These are phyloP conservation scores for Arthrobotrys pseudoclavata DNA, from an alignment of 2,329 filamentous ascomycete species.

Conservation along the genomic window DNA sequence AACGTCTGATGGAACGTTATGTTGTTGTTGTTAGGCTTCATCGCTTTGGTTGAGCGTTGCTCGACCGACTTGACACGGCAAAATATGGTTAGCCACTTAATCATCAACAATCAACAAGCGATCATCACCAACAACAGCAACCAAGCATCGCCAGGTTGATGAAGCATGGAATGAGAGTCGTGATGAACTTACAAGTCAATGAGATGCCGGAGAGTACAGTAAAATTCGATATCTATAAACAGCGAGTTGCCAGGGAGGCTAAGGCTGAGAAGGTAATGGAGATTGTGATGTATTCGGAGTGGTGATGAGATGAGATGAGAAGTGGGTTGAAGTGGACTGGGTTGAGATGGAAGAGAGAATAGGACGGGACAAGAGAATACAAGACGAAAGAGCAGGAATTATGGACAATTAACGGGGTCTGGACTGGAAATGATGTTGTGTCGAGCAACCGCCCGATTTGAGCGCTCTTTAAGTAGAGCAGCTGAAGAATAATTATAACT, in stretches of 20 bases:
- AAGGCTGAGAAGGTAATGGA: slow-evolving; percentile 15
- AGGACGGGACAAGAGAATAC: not conserved
- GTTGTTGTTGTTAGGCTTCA: slow-evolving; percentile 49
- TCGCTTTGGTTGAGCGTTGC: slow-evolving; percentile 50
- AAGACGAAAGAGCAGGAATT: slow-evolving; percentile 26
- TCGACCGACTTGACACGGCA: slow-evolving; percentile 38
- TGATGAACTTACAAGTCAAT: slow-evolving; percentile 31
- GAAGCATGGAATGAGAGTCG: slow-evolving; percentile 4
- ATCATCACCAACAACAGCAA: not conserved
- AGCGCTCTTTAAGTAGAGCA: slow-evolving; percentile 16
- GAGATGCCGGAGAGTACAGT: slow-evolving; percentile 15
- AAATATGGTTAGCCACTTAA: slow-evolving; percentile 22
- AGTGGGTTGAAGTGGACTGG: not conserved
- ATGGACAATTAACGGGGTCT: slow-evolving; percentile 10
- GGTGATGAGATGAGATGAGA: slow-evolving; percentile 18
- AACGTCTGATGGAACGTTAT: slow-evolving; percentile 57
- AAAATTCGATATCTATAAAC: slow-evolving; percentile 34
- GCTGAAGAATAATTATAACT: not conserved
- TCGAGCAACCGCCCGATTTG: slow-evolving; percentile 54
- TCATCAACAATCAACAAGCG: not conserved
- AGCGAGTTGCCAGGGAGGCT: slow-evolving; percentile 47
- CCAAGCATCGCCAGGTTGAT: not conserved
- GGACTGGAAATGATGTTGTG: slow-evolving; percentile 46
- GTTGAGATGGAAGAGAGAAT: not conserved
- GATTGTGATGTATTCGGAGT: not conserved